Base-by-base conservation (phyloP, 1,139 yeast genomes). In the Petasospora rhodanensis region DNA sequence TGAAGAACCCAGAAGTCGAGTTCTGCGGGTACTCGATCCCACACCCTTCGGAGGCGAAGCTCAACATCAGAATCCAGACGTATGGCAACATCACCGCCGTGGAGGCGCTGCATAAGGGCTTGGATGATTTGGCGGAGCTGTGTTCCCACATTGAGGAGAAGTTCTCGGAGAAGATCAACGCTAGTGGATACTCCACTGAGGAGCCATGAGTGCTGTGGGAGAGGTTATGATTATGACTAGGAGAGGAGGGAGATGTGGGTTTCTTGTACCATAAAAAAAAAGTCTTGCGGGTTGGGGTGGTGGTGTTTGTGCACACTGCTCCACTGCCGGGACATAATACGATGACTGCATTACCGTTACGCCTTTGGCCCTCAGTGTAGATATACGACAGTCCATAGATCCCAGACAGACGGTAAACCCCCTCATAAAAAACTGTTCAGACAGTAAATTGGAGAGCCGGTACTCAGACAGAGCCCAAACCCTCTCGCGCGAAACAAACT, bases 11-110 rank as follows among this genome's bases (percentile, higher is more conserved):
- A 24, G 95, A 87, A 48, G 97, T 91, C 21, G 98, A 91, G 55
- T 91, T 93, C 59, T 91, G 97, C 56, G 98, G 98, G 38, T 91
- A 91, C 64, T 85, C 96, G 31, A 93, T 91, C 44, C 98, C 98
- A n/a, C 98, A 91, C 62, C 98, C 98, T 18, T 85, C 96, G 22
- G 98, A 93, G 61, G 74, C 86, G 41, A 82, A 84, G 51, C 66
- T 91, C 62, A 87, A 93, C 63, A 59, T 91, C 38, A 77, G 98
- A 62, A 86, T 91, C 45, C 98, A 91, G 62, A 93, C 98, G 1
- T 89, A 87, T 54, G 96, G 93, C 30, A 56, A 73, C 40, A 73
- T 79, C 45, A 82, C 97, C 9, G 97, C 98, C 5, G 77, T 84
- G 26, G 95, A 89, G 57, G 98, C 96, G 3, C 71, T 91, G 29